Base-by-base conservation (phyloP, 192 early-diverging fungal genomes). In the Coemansia sp. region DNA sequence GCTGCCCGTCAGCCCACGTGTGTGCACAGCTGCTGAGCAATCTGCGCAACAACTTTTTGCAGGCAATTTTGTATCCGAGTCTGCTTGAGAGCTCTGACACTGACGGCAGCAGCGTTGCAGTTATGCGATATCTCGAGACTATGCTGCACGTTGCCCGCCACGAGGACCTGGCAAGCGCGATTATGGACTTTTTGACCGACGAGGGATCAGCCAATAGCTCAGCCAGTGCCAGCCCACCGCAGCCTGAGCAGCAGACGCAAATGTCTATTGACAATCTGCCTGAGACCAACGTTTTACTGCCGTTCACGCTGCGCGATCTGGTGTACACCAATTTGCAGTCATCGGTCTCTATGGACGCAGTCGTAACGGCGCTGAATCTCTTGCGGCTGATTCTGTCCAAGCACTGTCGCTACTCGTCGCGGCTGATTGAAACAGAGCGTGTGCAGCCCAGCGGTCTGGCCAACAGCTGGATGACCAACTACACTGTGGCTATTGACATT, bases 311-410 rank as follows among this genome's bases (percentile, higher is more conserved):
- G 32, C 88, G 89, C 62, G 91, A 93, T 58, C 79, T 98, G 2
- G 83, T 98, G 15, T 85, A 95, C 48, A 92, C 92, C 5, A 91
- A 96, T 32, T 79, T 98, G 37, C 87, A 90, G 63, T 96, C 96
- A 2, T 82, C 90, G 14, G 73, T 81, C 1, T 95, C 93, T 0
- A 91, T 90, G 59, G 86, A 90, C 25, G 92, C 94, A 5, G 92
- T 95, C 3, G 90, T 91, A 55, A 89, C 89, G 0, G 89, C 92
- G 0, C 79, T 96, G 14, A 93, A 90, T 56, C 67, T 98, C 25
- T 73, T 96, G 25, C 87, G 88, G 9, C 84, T 87, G 0, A 54
- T 95, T 1, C 88, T 98, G 38, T 75, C 83, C 6, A 82, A 86
- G 22, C 91, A 98, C 70, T 92, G 89, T 67, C 82, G 82, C 27